Evolutionary conservation across 2,329 filamentous ascomycete species (phyloP).

Genomic region (Pseudofabraea citricarpa): DNA sequence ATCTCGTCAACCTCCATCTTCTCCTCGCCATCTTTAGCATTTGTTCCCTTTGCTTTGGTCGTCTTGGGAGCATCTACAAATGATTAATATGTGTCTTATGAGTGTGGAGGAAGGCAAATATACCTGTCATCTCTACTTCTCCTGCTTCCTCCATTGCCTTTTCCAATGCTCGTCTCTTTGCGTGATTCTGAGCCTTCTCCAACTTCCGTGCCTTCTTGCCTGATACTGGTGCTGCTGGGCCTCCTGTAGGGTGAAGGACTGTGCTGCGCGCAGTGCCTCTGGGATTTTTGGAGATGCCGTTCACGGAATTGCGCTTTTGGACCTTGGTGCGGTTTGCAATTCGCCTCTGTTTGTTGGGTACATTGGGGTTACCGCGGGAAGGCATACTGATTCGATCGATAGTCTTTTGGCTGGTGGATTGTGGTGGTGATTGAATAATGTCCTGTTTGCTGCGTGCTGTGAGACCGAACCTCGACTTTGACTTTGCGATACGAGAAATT

Average conservation of each 20-base stretch:
- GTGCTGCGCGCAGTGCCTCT: constrained; percentile 23
- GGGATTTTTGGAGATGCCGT: constrained; percentile 25
- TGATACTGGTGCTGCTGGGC: constrained; percentile 25
- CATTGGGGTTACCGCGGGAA: constrained; percentile 29
- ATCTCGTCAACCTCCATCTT: constrained; percentile 19
- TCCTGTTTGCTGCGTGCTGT: no score
- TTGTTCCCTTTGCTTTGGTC: constrained; percentile 12
- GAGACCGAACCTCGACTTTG: no score
- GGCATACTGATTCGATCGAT: constrained; percentile 20
- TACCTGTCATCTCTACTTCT: constrained; percentile 29
- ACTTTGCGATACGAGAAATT: no score
- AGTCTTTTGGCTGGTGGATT: constrained; percentile 1
- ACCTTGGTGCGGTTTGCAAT: constrained; percentile 25
- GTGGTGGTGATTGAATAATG: neutral
- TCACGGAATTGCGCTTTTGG: constrained; percentile 23
- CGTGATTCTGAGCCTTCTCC: constrained; percentile 26
- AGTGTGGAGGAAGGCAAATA: no score
- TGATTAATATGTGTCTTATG: no score
- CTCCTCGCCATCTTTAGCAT: constrained; percentile 10
- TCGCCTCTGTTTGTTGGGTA: constrained; percentile 27
- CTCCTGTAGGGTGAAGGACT: constrained; percentile 26
- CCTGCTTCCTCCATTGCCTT: constrained; percentile 25
- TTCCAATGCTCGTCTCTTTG: constrained; percentile 25
- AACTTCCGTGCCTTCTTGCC: constrained; percentile 29
- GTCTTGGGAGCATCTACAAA: constrained; percentile 22